Base-by-base conservation (phyloP, 2,329 filamentous ascomycete species). In the Paracoccidioides brasiliensis region DNA sequence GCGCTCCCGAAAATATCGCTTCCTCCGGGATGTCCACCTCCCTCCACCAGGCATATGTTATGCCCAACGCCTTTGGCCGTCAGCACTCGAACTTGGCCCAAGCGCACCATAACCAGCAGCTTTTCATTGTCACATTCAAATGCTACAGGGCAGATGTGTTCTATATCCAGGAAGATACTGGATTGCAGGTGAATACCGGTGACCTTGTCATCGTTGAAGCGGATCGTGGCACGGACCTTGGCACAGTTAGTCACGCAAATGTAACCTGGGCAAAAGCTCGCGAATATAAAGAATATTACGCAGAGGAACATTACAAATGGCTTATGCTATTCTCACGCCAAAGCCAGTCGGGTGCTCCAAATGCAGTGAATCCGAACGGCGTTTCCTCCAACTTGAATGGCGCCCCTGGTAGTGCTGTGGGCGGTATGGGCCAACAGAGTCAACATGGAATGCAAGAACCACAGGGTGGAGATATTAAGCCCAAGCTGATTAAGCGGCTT, bases 121-220 rank as follows among this genome's bases (percentile, higher is more conserved):
- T 95, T 7, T 91, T 91, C 69, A 85, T 98, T 54, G 91, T 98
- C 14, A 82, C 91, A 5, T 98, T 98, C 80, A 98, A 98, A 71
- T 96, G 90, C 68, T 89, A 88, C 40, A 82, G 93, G 59, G 90
- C 91, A 41, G 93, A 97, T 66, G 88, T 97, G 8, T 98, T 96
- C 70, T 97, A 95, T 70, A 89, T 96, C 38, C 90, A 95, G 69
- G 90, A 96, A 69, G 90, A 91, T 58, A 97, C 90, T 5, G 93
- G 93, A 3, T 78, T 98, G 37, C 86, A 87, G 22, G 86, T 97
- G 54, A 93, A 90, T 64, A 84, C 85, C 15, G 93, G 93, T 37
- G 93, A 98, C 67, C 78, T 97, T 53, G 94, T 98, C 58, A 97
- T 98, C 62, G 90, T 96, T 15, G 93, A 98, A 72, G 93, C 93